Evolutionary conservation across 768 basidiomycete genomes (phyloP), one percentile per base, ranked within the genome.

Genomic region (Calocybe gangraenosa): DNA sequence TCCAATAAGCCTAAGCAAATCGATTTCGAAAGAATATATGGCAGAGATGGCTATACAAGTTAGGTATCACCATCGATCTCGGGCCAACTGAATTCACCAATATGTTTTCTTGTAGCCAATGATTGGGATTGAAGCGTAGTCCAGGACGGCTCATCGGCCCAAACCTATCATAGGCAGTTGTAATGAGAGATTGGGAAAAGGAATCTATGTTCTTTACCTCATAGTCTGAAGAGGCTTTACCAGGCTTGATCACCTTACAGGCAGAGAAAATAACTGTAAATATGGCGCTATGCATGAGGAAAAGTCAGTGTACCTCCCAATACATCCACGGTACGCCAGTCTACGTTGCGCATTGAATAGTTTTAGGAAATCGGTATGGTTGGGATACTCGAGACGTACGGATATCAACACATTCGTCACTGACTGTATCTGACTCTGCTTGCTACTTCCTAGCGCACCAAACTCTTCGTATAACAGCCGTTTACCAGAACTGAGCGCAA

Each of bases 381-480:
- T 4, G 52, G 48, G 22, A 60, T 56, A 7, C n/a, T n/a, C 7
- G 15, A 3, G 17, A 50, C 61, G 3, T 56, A 65, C 53, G 40
- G 67, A 65, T 3, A 64, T 68, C 15, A 70, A 58, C 40, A 49
- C 65, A 48, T 66, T 60, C 11, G 68, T 70, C 33, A 63, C 66
- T 2, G 60, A 61, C 20, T 70, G 67, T 32, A 66, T 70, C 35
- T 73, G 34, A 49, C 65, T 46, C 58, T 73, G 52, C 63, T 66
- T 39, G 61, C 61, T 53, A 58, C 68, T 58, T 62, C 72, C 56
- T 58, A 66, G 17, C 46, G 69, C 48, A 54, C 65, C 47, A 55
- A 66, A 50, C 55, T 71, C 49, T 59, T 69, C 50, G 62, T 70
- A 63, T 52, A 71, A 31, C 60, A 70, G 15, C 48, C 69, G 42